A percentile compares a stretch with the other conserved stretches of the same genome.
phyloP scores from a whole-genome alignment of 2,329 filamentous ascomycete species.

The Tolypocladium pustulatum region DNA sequence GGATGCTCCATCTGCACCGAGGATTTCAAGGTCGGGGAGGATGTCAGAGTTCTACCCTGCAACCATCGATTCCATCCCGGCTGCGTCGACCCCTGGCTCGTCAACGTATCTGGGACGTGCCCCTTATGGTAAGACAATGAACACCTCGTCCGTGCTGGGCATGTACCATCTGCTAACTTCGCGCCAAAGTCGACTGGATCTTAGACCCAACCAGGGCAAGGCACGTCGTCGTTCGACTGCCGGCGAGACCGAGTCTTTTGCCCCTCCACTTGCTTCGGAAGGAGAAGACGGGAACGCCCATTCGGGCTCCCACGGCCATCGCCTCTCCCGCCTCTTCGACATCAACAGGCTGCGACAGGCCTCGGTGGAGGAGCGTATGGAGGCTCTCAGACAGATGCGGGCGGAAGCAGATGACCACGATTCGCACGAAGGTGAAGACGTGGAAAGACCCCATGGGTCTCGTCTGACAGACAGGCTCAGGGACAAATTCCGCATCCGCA shows the following conservation, averaged over 20 bases:
- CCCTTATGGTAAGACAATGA: constrained; percentile 49
- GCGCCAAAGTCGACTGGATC: constrained; percentile 39
- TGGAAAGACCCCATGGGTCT: constrained; percentile 29
- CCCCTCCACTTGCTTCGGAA: constrained; percentile 32
- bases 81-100: constrained; percentile 60
- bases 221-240: constrained; percentile 6
- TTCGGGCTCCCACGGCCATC: constrained; percentile 25
- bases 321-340: constrained; percentile 44
- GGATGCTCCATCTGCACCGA: constrained; percentile 62
- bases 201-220: constrained; percentile 29
- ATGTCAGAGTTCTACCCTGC: constrained; percentile 58
- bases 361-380: constrained; percentile 52
- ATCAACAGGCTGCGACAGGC: constrained; percentile 46
- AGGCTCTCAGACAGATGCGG: constrained; percentile 38
- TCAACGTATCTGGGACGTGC: constrained; percentile 60
- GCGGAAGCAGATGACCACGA: constrained; percentile 12
- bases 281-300: constrained; percentile 19
- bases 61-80: constrained; percentile 57
- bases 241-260: constrained; percentile 14
- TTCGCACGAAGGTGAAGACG: constrained; percentile 13
- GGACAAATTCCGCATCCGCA: constrained; percentile 42
- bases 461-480: constrained; percentile 37
- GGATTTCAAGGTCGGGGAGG: constrained; percentile 55
- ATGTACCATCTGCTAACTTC: constrained; percentile 8
- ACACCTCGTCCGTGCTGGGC: background rate